Conservation (phyloP, 2,329 filamentous ascomycete species). For the Fusarium bactridioides region DNA sequence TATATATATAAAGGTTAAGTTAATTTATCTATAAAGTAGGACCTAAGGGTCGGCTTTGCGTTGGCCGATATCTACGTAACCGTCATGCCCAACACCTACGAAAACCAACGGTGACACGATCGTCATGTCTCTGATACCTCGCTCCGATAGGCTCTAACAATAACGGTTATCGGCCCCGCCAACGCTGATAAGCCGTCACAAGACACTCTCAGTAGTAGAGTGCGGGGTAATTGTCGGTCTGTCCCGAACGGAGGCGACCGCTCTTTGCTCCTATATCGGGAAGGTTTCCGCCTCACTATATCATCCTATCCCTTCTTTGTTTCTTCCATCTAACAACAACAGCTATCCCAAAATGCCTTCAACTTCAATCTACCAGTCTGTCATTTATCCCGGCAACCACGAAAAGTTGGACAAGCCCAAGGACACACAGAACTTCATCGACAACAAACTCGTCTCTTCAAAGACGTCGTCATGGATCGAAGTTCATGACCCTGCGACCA, state of each 20-base stretch:
- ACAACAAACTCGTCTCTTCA: conserved; percentile 74
- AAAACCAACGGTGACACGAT: neutral
- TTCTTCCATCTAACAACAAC: neutral
- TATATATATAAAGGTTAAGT: too few species aligned
- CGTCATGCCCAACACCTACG: too few species aligned
- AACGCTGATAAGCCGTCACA: conserved; percentile 18
- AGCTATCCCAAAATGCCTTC: conserved; percentile 14
- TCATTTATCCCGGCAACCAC: conserved; percentile 38
- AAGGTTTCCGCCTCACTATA: conserved; percentile 18
- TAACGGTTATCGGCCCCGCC: conserved; percentile 4
- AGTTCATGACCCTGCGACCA: conserved; percentile 79
- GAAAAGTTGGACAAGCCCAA: conserved; percentile 37
- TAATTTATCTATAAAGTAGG: too few species aligned
- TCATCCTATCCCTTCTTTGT: neutral
- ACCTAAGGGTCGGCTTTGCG: too few species aligned
- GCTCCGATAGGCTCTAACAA: neutral
- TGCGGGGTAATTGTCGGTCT: conserved; percentile 34
- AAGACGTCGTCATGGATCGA: conserved; percentile 73
- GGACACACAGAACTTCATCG: conserved; percentile 76
- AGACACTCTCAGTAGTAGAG: neutral
- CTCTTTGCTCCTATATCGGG: conserved; percentile 9
- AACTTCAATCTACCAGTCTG: conserved; percentile 22
- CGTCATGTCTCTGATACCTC: neutral
- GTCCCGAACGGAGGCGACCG: conserved; percentile 27
- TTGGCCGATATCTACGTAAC: too few species aligned